Evolutionary conservation across 345 rosid species (phyloP).

Genomic region (Salix purpurea): DNA sequence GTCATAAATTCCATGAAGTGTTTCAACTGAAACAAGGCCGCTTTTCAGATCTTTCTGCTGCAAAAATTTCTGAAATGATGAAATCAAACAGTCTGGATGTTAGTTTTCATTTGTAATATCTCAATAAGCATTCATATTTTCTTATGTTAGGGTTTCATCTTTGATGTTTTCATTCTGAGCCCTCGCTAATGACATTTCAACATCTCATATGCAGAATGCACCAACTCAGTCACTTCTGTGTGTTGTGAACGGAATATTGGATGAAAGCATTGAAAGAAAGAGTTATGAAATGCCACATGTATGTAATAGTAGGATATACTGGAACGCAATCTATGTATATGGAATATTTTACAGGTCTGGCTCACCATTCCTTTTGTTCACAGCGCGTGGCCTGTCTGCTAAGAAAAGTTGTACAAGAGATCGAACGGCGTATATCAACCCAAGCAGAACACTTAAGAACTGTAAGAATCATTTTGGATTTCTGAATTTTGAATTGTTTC

Average conservation of each 20-base stretch:
- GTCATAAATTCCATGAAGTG: constrained; percentile 83
- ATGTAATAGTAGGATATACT: constrained; percentile 15
- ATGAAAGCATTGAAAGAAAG: constrained; percentile 81
- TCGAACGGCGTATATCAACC: constrained; percentile 92
- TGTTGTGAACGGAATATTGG: constrained; percentile 83
- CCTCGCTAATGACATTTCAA: too few species aligned
- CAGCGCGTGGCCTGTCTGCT: constrained; percentile 85
- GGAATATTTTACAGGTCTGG: neutral
- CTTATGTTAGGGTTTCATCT: neutral
- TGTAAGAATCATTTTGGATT: constrained; percentile 33
- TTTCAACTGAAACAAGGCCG: constrained; percentile 85
- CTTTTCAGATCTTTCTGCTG: constrained; percentile 68
- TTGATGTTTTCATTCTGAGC: too few species aligned
- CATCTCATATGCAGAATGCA: constrained; percentile 59
- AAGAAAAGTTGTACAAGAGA: constrained; percentile 90
- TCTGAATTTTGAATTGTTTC: neutral
- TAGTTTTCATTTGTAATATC: constrained; percentile 9
- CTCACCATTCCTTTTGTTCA: constrained; percentile 21
- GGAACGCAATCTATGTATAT: neutral
- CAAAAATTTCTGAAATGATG: constrained; percentile 87
- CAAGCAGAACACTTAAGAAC: constrained; percentile 94
- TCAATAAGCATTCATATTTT: neutral
- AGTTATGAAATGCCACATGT: constrained; percentile 83
- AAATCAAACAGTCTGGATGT: constrained; percentile 80
- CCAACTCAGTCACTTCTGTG: constrained; percentile 89